Base-by-base conservation (phyloP, 495 filamentous ascomycete species). In the Penicillium arizonense region DNA sequence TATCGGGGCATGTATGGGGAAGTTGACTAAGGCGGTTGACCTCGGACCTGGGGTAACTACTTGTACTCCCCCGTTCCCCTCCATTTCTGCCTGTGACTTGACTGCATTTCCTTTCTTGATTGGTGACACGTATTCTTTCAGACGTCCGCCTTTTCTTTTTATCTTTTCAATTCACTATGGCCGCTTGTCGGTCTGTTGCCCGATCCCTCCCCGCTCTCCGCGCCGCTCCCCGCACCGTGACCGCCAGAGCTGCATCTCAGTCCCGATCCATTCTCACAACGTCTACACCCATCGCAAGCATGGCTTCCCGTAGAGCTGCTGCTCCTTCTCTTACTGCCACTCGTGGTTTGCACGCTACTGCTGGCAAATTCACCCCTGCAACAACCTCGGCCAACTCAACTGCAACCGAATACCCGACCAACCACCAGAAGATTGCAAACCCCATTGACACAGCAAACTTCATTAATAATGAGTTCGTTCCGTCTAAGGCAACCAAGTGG, bases 401-500 rank as follows among this genome's bases (percentile, higher is more conserved):
- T 28, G 82, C 87, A 4, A 82, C 82, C 30, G 80, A 77, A 61
- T 97, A 89, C 69, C 89, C 89, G 13, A 89, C 81, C n/a, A 84
- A 77, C 52, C 95, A 99, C 75, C 82, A 90, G 47, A 85, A 80
- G 65, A 90, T 96, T 67, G 55, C 78, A 44, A 71, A 83, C 38
- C 87, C 89, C 7, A 73, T 83, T 50, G 87, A 96, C 65, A 97
- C 94, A 2, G 84, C 87, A 50, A 92, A 89, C 70, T 99, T 97
- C 70, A 67, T 97, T 40, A 82, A 99, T 76, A 99, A 99, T 69
- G 70, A 91, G 67, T 96, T 96, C 67, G 75, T 89, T 16, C 56
- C 83, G 18, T 96, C 91, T 34, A 76, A 82, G 63, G 78, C 95
- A 13, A 78, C 82, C 7, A 76, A 83, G 55, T 97, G 88, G 87